These are phyloP conservation scores for Marasmius tenuissimus DNA, from an alignment of 1,284 basidiomycete species.

Conservation along the genomic window DNA sequence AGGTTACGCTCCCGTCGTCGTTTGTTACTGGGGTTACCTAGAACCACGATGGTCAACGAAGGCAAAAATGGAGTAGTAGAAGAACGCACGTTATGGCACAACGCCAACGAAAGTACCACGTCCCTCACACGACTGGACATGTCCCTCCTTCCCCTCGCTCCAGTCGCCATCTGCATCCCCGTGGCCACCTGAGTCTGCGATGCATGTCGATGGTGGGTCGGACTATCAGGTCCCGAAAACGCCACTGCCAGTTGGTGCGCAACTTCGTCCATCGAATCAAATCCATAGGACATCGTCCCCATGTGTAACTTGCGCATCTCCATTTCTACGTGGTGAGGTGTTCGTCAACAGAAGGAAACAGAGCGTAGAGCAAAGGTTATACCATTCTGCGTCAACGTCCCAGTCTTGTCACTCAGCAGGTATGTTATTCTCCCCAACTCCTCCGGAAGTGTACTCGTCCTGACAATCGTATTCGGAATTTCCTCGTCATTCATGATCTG, in stretches of 20 bases:
- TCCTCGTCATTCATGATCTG: slow-evolving; percentile 93
- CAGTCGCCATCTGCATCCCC: slow-evolving; percentile 21
- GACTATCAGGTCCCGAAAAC: slow-evolving; percentile 55
- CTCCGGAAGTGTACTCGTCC: slow-evolving; percentile 96
- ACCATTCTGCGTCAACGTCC: slow-evolving; percentile 98
- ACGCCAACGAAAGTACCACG: slow-evolving; percentile 88
- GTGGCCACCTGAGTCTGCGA: slow-evolving; percentile 32
- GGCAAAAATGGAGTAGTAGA: not conserved
- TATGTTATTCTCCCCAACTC: slow-evolving; percentile 97
- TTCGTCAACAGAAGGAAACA: not conserved
- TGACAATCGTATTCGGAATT: slow-evolving; percentile 94
- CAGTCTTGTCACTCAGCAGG: slow-evolving; percentile 95
- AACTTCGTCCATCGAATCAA: slow-evolving; percentile 98
- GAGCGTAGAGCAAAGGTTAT: slow-evolving; percentile 19
- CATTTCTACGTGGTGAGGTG: slow-evolving; percentile 70
- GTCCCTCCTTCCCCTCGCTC: slow-evolving; percentile 84
- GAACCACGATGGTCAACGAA: slow-evolving; percentile 4
- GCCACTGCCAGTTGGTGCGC: slow-evolving; percentile 83
- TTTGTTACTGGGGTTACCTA: slow-evolving; percentile 94
- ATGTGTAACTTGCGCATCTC: slow-evolving; percentile 98
- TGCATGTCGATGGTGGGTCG: slow-evolving; percentile 32
- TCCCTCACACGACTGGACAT: slow-evolving; percentile 96
- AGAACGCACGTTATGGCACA: slow-evolving; percentile 89
- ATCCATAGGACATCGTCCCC: slow-evolving; percentile 97
- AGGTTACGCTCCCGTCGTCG: slow-evolving; percentile 92